Base-by-base conservation (phyloP, 140 eudicot genomes). In the Flaveria floridana region DNA sequence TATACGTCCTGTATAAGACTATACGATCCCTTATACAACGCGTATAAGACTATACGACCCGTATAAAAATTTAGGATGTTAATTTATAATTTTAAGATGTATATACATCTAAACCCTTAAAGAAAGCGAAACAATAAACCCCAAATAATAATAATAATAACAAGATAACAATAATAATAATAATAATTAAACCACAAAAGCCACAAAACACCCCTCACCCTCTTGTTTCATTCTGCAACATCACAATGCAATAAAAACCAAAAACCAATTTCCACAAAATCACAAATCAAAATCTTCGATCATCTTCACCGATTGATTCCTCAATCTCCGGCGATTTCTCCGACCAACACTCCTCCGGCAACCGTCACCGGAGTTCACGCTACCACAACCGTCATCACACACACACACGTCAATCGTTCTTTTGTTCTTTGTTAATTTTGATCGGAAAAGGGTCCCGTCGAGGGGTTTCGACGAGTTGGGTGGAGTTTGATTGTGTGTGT, bases 381-480 rank as follows among this genome's bases (percentile, higher is more conserved):
- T 72, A 55, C 39, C 11, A 72, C 55, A 72, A 52, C 26, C 78
- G 14, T 46, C 28, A 61, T 26, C 23, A 61, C 78, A 74, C 20
- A 62, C 34, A 61, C 16, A 74, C 9, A 46, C 71, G 78, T 73
- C 34, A 46, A 74, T 74, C 47, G 63, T 62, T 25, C 14, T 62
- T 42, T 46, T 26, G 13, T 62, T 74, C 48, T 74, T 34, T 62
- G 62, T 47, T 75, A n/a, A 61, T 74, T 74, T 63, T 64, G 79
- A 75, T 75, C 80, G 53, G 7, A 53, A 11, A 65, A 75, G 23
- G 65, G 78, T 76, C 78, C 71, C 48, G 42, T 75, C 75, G 72
- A 73, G 87, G 86, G 85, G 71, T 84, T 64, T 48, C 57, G 72
- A 71, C 80, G 79, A 59, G 75, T 86, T 69, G 51, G 39, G 28